Base-by-base conservation (phyloP, 148 eudicot species). In the Pharnaceum exiguum region DNA sequence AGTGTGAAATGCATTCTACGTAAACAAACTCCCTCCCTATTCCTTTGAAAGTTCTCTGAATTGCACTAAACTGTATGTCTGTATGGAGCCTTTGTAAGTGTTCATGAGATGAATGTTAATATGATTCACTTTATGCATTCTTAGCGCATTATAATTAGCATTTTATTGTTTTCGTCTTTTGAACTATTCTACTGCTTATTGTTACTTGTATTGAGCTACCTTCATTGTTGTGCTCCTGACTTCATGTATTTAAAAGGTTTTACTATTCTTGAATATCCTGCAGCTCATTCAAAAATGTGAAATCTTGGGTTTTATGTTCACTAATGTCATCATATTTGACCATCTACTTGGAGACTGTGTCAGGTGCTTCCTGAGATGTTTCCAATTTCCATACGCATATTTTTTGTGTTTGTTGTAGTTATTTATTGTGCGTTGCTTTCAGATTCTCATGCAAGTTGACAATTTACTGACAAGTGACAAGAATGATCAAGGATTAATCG, bases 251-350 rank as follows among this genome's bases (percentile, higher is more conserved):
- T 7, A 17, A 57, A 9, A 57, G 27, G 24, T 5, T 12, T 18
- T 5, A 11, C 2, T 26, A n/a, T 57, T 26, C 10, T 11, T 15
- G 12, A 52, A 43, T 3, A 45, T 68, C 51, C 66, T 46, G 66
- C 71, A 67, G 71, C 27, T 26, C 51, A 60, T 59, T 66, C 52
- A 38, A 48, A 65, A 56, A 45, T 75, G 46, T 57, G 63, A 61
- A 59, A 44, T 47, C 17, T 50, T 16, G 35, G 35, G 10, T 46
- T 36, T 19, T 6, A 2, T 36, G 18, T 7, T 17, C 53, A 13
- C 46, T 53, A n/a, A n/a, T n/a, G n/a, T n/a, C n/a, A 30, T 59
- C 43, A 3, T 31, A 3, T 31, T 29, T 12, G 26, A 7, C 46
- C 47, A 10, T 8, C 60, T 11, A 28, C 51, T 57, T 60, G 61